These are phyloP conservation scores for Pythium inflatum DNA, from an alignment of 352 stramenopile genomes.

Conservation along the genomic window DNA sequence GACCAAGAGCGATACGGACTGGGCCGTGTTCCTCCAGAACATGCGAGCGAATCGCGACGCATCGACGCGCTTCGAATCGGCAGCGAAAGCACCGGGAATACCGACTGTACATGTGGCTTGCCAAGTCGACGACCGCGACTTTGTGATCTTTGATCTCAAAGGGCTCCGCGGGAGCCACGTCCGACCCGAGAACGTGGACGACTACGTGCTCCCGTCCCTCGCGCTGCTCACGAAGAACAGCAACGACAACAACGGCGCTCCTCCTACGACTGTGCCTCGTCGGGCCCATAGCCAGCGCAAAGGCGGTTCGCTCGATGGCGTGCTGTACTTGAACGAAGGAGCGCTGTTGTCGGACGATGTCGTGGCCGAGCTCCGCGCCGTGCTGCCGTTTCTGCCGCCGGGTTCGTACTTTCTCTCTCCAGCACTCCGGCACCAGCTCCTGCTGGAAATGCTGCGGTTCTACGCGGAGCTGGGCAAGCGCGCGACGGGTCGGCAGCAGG, in stretches of 20 bases:
- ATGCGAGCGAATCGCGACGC: constrained; percentile 28
- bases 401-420: constrained; percentile 56
- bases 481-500: background rate
- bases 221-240: constrained; percentile 23
- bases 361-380: constrained; percentile 49
- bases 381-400: constrained; percentile 52
- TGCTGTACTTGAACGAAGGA: constrained; percentile 50
- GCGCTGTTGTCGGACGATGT: constrained; percentile 45
- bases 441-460: constrained; percentile 62
- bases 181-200: constrained; percentile 46
- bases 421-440: constrained; percentile 45
- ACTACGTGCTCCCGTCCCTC: constrained; percentile 45
- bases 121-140: constrained; percentile 44
- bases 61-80: background rate
- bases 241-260: background rate
- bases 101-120: constrained; percentile 46
- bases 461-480: constrained; percentile 42
- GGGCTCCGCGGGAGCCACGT: constrained; percentile 31
- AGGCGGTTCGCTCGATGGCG: constrained; percentile 11
- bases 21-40: constrained; percentile 33
- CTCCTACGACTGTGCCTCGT: background rate
- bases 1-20: constrained; percentile 23
- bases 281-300: background rate
- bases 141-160: constrained; percentile 39
- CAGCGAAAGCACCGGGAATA: background rate